Conservation (phyloP, 2,329 filamentous ascomycete species). For the Teratosphaeria destructans region DNA sequence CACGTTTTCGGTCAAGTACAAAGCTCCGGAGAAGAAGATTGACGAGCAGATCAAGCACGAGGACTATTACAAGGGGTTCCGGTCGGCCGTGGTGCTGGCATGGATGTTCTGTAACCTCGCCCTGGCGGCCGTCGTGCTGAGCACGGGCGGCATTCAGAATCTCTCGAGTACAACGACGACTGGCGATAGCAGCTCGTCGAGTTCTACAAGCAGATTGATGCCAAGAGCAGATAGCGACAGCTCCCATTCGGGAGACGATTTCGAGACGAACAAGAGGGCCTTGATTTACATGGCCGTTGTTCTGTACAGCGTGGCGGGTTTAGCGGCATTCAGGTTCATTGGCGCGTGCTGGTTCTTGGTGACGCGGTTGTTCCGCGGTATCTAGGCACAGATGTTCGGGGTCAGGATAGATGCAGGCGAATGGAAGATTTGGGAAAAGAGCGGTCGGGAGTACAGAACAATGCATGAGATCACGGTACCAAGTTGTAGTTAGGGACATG, state of each 20-base stretch:
- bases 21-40: conserved; percentile 56
- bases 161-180: conserved; percentile 20
- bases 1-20: conserved; percentile 63
- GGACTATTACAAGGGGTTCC: conserved; percentile 96
- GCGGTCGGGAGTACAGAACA: conserved; percentile 3
- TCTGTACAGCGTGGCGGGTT: conserved; percentile 75
- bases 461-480: neutral
- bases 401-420: neutral
- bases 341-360: conserved; percentile 89
- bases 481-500: neutral
- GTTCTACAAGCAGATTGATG: neutral
- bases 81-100: conserved; percentile 78
- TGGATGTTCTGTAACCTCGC: conserved; percentile 98
- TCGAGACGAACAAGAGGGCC: conserved; percentile 43
- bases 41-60: conserved; percentile 71
- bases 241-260: conserved; percentile 18
- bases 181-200: neutral
- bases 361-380: conserved; percentile 64
- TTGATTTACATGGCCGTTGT: conserved; percentile 80
- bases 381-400: conserved; percentile 10
- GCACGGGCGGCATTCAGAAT: conserved; percentile 65
- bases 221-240: neutral
- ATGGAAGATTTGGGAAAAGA: conserved; percentile 2
- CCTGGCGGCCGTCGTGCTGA: conserved; percentile 75
- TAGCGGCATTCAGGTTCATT: conserved; percentile 78